Evolutionary conservation across 2,329 filamentous ascomycete genomes (phyloP).

Genomic region (Calonectria hongkongensis): DNA sequence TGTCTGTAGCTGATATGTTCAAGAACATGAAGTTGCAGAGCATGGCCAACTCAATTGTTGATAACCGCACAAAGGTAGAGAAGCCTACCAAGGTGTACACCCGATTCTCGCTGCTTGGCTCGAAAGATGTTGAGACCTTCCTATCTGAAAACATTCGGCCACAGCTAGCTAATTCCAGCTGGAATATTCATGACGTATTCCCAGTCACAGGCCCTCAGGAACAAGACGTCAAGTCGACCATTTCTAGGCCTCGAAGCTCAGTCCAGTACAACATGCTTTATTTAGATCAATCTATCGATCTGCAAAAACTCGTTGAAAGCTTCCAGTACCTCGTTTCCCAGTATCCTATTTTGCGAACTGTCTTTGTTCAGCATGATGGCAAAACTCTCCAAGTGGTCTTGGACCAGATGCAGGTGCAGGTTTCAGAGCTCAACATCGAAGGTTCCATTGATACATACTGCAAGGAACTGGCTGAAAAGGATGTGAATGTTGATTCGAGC

Average conservation of each 20-base stretch:
- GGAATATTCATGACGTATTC: constrained; percentile 50
- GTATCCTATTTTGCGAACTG: constrained; percentile 53
- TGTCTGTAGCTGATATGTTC: constrained; percentile 55
- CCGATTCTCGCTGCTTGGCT: constrained; percentile 48
- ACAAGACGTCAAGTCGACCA: constrained; percentile 49
- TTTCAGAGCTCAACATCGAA: constrained; percentile 39
- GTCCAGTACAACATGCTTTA: constrained; percentile 57
- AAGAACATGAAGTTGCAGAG: constrained; percentile 54
- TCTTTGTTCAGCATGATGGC: constrained; percentile 48
- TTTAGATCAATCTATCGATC: constrained; percentile 51
- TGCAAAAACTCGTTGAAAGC: constrained; percentile 40
- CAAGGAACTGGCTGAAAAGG: constrained; percentile 45
- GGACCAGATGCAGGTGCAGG: constrained; percentile 41
- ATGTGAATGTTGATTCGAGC: constrained; percentile 38
- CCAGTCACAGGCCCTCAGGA: constrained; percentile 50
- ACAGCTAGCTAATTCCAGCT: constrained; percentile 45
- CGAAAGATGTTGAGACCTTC: constrained; percentile 45
- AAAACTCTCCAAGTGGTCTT: constrained; percentile 50
- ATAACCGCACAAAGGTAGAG: constrained; percentile 30
- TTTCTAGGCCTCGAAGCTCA: constrained; percentile 49
- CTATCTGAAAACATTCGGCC: constrained; percentile 42
- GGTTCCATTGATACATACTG: constrained; percentile 43
- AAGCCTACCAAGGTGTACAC: constrained; percentile 41
- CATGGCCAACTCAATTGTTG: constrained; percentile 48
- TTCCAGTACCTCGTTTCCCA: constrained; percentile 50